Percentiles rank a stretch among this genome's conserved stretches.
Conservation (phyloP, 352 stramenopile genomes). For the Pythium dissimile region DNA sequence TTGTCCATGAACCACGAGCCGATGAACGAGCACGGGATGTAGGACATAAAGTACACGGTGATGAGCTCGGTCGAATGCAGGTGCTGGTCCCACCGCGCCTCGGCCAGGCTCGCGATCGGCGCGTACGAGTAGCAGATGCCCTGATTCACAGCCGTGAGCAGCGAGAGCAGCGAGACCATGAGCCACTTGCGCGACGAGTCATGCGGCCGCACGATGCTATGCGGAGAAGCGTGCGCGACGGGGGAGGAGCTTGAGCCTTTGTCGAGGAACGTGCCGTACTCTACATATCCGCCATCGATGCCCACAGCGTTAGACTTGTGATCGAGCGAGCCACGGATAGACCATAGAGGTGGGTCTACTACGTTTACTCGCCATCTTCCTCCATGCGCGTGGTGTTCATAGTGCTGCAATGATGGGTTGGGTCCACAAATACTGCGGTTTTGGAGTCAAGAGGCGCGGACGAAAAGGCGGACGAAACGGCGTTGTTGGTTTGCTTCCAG, state of each 20-base stretch:
- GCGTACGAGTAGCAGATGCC: conserved; percentile 80
- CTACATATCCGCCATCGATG: conserved; percentile 3
- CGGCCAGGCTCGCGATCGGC: conserved; percentile 60
- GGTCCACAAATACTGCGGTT: background rate
- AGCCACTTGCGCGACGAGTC: conserved; percentile 45
- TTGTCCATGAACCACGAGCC: conserved; percentile 83
- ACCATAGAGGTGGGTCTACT: no score
- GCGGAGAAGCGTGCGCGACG: no score
- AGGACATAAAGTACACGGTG: conserved; percentile 76
- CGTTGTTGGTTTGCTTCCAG: no score
- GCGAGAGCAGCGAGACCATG: conserved; percentile 65
- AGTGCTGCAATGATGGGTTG: no score
- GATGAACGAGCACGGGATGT: conserved; percentile 77
- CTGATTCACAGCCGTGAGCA: conserved; percentile 66
- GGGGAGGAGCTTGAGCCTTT: background rate
- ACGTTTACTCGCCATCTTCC: background rate
- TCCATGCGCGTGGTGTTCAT: background rate
- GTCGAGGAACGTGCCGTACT: conserved; percentile 11
- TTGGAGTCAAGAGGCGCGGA: background rate
- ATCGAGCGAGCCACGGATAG: no score
- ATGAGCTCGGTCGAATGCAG: conserved; percentile 74
- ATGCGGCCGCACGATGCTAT: conserved; percentile 4
- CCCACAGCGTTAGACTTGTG: background rate
- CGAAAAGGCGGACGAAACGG: background rate
- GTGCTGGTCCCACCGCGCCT: conserved; percentile 48